These are phyloP conservation scores for Cordyceps tenuipes DNA, from an alignment of 2,329 filamentous ascomycete species.

Conservation along the genomic window DNA sequence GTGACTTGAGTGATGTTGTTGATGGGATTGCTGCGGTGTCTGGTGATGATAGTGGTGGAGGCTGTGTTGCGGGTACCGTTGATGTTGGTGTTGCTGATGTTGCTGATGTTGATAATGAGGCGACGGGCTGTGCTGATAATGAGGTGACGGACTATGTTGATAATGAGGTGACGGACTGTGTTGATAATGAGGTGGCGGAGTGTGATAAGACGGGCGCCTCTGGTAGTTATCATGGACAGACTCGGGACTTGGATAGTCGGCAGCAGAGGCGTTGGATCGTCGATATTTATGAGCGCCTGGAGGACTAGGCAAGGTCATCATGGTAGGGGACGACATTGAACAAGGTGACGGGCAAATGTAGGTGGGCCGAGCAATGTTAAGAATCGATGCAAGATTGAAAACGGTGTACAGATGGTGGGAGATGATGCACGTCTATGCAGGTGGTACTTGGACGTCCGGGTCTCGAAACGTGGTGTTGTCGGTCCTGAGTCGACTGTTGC, in stretches of 20 bases:
- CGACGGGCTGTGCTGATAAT: no score
- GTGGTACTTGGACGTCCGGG: conserved; percentile 5
- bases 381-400: conserved; percentile 12
- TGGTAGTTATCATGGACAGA: conserved; percentile 1
- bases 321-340: conserved; percentile 15
- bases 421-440: not conserved
- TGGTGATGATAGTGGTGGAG: not conserved
- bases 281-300: conserved; percentile 16
- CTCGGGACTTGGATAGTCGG: conserved; percentile 7
- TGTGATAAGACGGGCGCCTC: not conserved
- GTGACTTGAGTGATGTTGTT: not conserved
- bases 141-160: not conserved
- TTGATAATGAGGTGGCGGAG: not conserved
- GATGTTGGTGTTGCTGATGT: not conserved
- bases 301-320: conserved; percentile 23
- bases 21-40: not conserved
- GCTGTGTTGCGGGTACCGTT: not conserved
- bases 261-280: conserved; percentile 11
- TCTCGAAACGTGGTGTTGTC: not conserved
- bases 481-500: not conserved
- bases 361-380: conserved; percentile 3
- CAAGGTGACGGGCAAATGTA: not conserved
- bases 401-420: not conserved
- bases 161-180: conserved; percentile 1
- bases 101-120: no score